Evolutionary conservation across 805 yeast species (phyloP).

Genomic region (Suhomyces pyralidae): DNA sequence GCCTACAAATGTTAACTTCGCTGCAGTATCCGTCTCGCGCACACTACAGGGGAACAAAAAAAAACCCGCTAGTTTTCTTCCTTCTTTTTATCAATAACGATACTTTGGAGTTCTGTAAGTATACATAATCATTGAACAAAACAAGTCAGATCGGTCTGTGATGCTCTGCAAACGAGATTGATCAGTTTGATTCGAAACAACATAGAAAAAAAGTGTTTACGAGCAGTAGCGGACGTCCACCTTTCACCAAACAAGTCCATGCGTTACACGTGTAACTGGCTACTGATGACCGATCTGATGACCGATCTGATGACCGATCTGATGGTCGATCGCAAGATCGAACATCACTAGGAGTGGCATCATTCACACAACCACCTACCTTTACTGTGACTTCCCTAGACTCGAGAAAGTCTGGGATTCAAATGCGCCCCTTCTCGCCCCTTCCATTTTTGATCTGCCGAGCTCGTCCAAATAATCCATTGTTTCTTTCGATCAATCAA

Average conservation of each 20-base stretch:
- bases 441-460: neutral
- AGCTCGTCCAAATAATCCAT: neutral
- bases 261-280: neutral
- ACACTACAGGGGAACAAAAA: neutral
- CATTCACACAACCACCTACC: neutral
- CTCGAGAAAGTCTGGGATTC: too few relatives aligned
- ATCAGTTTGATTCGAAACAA: neutral
- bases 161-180: neutral
- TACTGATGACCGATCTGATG: too few relatives aligned
- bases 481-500: neutral
- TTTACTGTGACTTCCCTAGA: too few relatives aligned
- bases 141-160: neutral
- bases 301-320: neutral
- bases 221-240: neutral
- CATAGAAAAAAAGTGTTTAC: neutral
- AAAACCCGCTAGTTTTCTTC: constrained; percentile 2
- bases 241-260: neutral
- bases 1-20: neutral
- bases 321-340: neutral
- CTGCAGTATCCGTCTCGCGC: neutral
- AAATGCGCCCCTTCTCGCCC: neutral
- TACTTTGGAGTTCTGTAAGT: constrained; percentile 3
- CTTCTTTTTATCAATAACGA: constrained; percentile 4
- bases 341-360: neutral
- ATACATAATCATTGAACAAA: neutral